Percentiles rank a stretch among this genome's conserved stretches.
phyloP scores from a whole-genome alignment of 495 filamentous ascomycete genomes.

The Penicillium argentinense region DNA sequence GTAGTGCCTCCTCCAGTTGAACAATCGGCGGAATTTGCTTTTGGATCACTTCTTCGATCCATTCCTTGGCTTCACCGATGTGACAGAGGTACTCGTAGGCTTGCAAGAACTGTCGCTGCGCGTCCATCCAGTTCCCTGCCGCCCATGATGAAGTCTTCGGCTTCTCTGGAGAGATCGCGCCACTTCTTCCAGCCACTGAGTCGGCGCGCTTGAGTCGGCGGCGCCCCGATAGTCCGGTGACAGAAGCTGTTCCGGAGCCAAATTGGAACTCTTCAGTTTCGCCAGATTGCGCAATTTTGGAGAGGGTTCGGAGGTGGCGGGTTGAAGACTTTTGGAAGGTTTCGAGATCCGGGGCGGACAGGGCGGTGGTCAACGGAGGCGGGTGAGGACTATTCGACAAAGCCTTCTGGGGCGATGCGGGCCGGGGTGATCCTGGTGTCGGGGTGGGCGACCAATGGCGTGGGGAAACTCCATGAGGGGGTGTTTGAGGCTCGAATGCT shows the following conservation, averaged over 20 bases:
- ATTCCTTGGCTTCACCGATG: slow-evolving; percentile 98
- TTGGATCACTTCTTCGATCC: slow-evolving; percentile 95
- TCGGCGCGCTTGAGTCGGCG: slow-evolving; percentile 76
- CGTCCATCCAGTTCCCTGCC: slow-evolving; percentile 97
- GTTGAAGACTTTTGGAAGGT: slow-evolving; percentile 81
- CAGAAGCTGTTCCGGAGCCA: slow-evolving; percentile 70
- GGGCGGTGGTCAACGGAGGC: slow-evolving; percentile 43
- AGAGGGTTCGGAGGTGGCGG: slow-evolving; percentile 84
- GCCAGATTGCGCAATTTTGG: slow-evolving; percentile 74
- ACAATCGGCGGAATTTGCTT: slow-evolving; percentile 90
- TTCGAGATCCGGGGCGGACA: slow-evolving; percentile 69
- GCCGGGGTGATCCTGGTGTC: slow-evolving; percentile 30
- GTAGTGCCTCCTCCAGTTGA: slow-evolving; percentile 89
- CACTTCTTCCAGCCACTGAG: slow-evolving; percentile 49
- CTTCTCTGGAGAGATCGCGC: slow-evolving; percentile 47
- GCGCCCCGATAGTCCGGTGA: slow-evolving; percentile 82
- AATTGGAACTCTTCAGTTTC: slow-evolving; percentile 78
- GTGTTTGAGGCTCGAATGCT: slow-evolving; percentile 26
- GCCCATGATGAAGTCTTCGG: slow-evolving; percentile 66
- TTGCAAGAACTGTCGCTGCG: slow-evolving; percentile 91
- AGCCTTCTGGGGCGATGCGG: slow-evolving; percentile 41
- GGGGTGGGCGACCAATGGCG: slow-evolving; percentile 29
- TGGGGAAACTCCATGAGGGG: slow-evolving; percentile 34
- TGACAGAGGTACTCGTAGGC: slow-evolving; percentile 99
- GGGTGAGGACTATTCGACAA: slow-evolving; percentile 44